Conservation (phyloP, 2,329 filamentous ascomycete genomes). For the Epichloe sibirici region DNA sequence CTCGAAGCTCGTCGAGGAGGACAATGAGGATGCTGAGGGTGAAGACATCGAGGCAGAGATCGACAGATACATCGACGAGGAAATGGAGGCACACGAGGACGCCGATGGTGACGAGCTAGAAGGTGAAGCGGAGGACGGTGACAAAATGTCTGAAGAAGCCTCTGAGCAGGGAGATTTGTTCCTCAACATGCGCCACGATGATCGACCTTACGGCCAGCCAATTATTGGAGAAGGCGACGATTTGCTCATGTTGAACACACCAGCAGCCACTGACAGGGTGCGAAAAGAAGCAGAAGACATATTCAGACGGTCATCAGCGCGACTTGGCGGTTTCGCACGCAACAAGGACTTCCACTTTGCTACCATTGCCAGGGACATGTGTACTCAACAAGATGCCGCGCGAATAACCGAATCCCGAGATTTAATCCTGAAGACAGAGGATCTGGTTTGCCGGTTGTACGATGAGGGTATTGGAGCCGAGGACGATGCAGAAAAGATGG, state of each 20-base stretch:
- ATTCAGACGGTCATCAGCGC: constrained; percentile 39
- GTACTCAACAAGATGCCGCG: constrained; percentile 42
- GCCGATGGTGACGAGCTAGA: constrained; percentile 24
- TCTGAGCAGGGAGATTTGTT: constrained; percentile 36
- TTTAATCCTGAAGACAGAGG: constrained; percentile 65
- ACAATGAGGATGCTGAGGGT: constrained; percentile 14
- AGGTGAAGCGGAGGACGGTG: constrained; percentile 28
- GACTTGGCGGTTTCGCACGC: constrained; percentile 27
- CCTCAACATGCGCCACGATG: constrained; percentile 34
- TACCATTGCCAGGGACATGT: constrained; percentile 59
- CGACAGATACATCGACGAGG: constrained; percentile 22
- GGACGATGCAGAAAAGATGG: constrained; percentile 43
- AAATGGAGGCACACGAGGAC: constrained; percentile 25
- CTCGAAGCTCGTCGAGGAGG: constrained; percentile 8
- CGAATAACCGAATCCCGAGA: constrained; percentile 55
- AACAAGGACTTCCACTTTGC: constrained; percentile 53
- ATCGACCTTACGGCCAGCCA: constrained; percentile 25
- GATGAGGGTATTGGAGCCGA: constrained; percentile 44
- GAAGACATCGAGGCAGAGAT: constrained; percentile 25
- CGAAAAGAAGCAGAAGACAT: constrained; percentile 43
- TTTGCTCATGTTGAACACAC: constrained; percentile 42
- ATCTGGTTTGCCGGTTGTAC: constrained; percentile 53
- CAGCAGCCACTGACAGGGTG: constrained; percentile 40
- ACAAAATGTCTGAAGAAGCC: constrained; percentile 26
- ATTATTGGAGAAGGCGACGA: constrained; percentile 35